These are phyloP conservation scores for Telopea speciosissima DNA, from an alignment of 177 flowering plant species.

Conservation along the genomic window DNA sequence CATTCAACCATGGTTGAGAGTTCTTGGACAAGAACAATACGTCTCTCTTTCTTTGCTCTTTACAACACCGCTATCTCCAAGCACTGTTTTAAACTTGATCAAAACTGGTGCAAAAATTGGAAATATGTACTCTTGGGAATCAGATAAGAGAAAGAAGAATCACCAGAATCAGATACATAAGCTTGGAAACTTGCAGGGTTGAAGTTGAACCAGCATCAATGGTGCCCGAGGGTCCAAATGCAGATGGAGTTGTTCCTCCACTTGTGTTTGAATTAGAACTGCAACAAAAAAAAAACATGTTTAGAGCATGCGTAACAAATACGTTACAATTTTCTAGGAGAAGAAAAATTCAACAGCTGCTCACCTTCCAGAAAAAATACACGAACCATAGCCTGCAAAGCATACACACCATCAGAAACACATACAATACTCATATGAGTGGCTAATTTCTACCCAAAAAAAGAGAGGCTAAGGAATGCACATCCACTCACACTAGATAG, in stretches of 20 bases:
- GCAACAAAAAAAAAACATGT: conserved; percentile 1
- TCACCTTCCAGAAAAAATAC: conserved; percentile 64
- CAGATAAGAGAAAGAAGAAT: conserved; percentile 12
- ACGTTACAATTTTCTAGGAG: background rate
- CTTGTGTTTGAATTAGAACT: conserved; percentile 20
- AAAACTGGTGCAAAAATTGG: conserved; percentile 1
- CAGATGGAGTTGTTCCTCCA: conserved; percentile 18
- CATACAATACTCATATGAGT: background rate
- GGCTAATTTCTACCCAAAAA: too few species aligned
- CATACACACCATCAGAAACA: background rate
- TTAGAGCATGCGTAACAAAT: conserved; percentile 4
- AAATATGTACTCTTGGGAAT: background rate
- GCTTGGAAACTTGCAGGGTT: conserved; percentile 9
- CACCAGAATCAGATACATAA: conserved; percentile 4
- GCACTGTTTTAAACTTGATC: background rate
- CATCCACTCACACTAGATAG: too few species aligned
- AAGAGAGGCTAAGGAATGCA: too few species aligned
- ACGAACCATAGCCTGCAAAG: conserved; percentile 59
- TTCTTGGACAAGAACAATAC: background rate
- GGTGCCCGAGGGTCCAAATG: conserved; percentile 27
- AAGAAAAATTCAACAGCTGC: conserved; percentile 10
- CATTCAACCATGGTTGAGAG: background rate
- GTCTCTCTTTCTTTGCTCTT: conserved; percentile 2
- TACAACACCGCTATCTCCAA: background rate
- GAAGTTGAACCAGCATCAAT: background rate